These are phyloP conservation scores for Mallotus nudiflorus DNA, from an alignment of 345 rosid species.

Conservation along the genomic window DNA sequence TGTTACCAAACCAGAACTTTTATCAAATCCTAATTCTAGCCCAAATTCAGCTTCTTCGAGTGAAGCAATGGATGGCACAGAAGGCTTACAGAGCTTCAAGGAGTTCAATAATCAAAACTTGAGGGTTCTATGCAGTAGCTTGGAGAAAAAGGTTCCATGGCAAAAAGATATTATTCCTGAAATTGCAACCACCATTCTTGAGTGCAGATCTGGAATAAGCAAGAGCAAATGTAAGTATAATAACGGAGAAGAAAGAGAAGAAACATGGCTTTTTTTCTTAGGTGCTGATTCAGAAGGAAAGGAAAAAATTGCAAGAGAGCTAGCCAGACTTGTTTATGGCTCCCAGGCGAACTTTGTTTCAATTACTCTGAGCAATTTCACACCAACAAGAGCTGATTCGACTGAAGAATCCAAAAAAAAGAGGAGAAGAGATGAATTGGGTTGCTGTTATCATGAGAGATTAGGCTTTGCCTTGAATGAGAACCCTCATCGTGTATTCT, in stretches of 20 bases:
- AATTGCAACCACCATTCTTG: slow-evolving; percentile 56
- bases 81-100: slow-evolving; percentile 45
- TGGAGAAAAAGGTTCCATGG: slow-evolving; percentile 73
- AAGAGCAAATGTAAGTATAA: slow-evolving; percentile 40
- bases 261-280: slow-evolving; percentile 78
- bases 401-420: slow-evolving; percentile 36
- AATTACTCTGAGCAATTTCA: slow-evolving; percentile 38
- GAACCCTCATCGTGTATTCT: slow-evolving; percentile 66
- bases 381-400: slow-evolving; percentile 27
- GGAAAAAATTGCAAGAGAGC: slow-evolving; percentile 68
- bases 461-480: slow-evolving; percentile 60
- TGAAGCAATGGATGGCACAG: slow-evolving; percentile 47
- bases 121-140: slow-evolving; percentile 48
- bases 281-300: slow-evolving; percentile 69
- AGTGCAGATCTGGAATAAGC: slow-evolving; percentile 66
- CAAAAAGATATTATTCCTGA: slow-evolving; percentile 59
- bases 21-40: slow-evolving; percentile 72
- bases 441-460: slow-evolving; percentile 37
- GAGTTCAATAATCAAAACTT: slow-evolving; percentile 48
- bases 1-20: slow-evolving; percentile 44
- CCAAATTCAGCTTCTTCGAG: slow-evolving; percentile 83
- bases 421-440: slow-evolving; percentile 47
- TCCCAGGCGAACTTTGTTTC: slow-evolving; percentile 47
- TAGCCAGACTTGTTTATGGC: slow-evolving; percentile 68
- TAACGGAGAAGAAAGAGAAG: slow-evolving; percentile 45